Evolutionary conservation across 257 asterid genomes (phyloP).

Genomic region (Plantago elongata): DNA sequence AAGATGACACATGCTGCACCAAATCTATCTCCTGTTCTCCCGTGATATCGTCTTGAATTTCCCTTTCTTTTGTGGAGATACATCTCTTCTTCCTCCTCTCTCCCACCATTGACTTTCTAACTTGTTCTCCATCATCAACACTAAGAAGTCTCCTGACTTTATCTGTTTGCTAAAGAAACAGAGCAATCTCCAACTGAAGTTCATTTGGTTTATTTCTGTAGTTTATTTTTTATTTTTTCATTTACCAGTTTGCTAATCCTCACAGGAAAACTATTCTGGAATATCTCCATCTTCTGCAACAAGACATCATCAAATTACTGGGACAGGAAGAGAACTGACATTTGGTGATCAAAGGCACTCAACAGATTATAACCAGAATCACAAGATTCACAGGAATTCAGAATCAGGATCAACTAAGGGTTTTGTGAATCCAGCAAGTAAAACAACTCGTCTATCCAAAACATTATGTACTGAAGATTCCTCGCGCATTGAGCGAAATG

Average conservation of each 20-base stretch:
- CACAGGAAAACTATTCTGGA: slow-evolving; percentile 33
- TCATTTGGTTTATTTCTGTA: not conserved
- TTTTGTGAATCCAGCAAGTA: slow-evolving; percentile 12
- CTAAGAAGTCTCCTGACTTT: not conserved
- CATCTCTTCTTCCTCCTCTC: too few relatives aligned
- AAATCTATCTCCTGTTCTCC: too few relatives aligned
- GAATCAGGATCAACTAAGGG: slow-evolving; percentile 21
- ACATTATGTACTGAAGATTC: slow-evolving; percentile 13
- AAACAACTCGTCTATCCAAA: slow-evolving; percentile 17
- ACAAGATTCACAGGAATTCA: slow-evolving; percentile 23
- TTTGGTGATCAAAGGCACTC: slow-evolving; percentile 18
- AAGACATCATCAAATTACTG: slow-evolving; percentile 18
- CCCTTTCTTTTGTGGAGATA: too few relatives aligned
- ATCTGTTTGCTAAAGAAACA: not conserved
- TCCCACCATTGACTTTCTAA: not conserved
- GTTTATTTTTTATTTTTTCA: slow-evolving; percentile 8
- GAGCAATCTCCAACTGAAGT: not conserved
- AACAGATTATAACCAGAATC: slow-evolving; percentile 18
- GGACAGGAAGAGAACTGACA: slow-evolving; percentile 18
- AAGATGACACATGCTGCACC: too few relatives aligned
- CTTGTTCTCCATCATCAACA: not conserved
- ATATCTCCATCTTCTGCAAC: slow-evolving; percentile 18
- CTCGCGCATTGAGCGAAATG: slow-evolving; percentile 18
- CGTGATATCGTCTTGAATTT: too few relatives aligned
- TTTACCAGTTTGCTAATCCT: slow-evolving; percentile 7